These are phyloP conservation scores for Mycena vulgaris DNA, from an alignment of 768 basidiomycete genomes.

Conservation along the genomic window DNA sequence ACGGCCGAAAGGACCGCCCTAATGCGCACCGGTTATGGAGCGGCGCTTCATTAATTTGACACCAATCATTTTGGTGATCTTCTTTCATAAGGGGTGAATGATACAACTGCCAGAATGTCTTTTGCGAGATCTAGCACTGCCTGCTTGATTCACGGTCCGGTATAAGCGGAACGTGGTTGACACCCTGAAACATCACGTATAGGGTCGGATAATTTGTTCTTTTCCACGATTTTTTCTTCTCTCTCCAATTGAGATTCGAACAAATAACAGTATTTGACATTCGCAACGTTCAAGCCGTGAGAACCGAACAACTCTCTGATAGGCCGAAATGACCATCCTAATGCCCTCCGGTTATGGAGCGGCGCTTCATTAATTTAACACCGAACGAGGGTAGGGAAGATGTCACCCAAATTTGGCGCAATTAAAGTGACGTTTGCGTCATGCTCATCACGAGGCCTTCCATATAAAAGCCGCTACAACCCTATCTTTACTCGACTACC, in stretches of 20 bases:
- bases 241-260: background rate
- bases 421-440: conserved; percentile 8
- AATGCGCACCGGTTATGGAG: conserved; percentile 6
- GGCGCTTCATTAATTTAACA: conserved; percentile 8
- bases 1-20: background rate
- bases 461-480: conserved; percentile 7
- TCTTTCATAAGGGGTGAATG: conserved; percentile 6
- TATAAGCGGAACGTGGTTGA: conserved; percentile 8
- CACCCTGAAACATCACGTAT: conserved; percentile 2
- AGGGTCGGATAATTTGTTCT: conserved; percentile 6
- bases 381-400: conserved; percentile 5
- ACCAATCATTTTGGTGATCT: conserved; percentile 5
- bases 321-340: background rate
- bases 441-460: conserved; percentile 2
- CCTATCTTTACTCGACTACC: conserved; percentile 7
- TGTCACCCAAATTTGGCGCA: conserved; percentile 6
- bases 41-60: conserved; percentile 5
- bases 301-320: background rate
- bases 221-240: conserved; percentile 1
- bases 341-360: conserved; percentile 2
- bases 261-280: background rate
- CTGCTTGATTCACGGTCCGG: background rate
- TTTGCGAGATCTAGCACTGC: too few species aligned
- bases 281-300: background rate
- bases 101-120: conserved; percentile 6